These are phyloP conservation scores for Magnusiomyces magnusii DNA, from an alignment of 1,139 yeast species.

Conservation along the genomic window DNA sequence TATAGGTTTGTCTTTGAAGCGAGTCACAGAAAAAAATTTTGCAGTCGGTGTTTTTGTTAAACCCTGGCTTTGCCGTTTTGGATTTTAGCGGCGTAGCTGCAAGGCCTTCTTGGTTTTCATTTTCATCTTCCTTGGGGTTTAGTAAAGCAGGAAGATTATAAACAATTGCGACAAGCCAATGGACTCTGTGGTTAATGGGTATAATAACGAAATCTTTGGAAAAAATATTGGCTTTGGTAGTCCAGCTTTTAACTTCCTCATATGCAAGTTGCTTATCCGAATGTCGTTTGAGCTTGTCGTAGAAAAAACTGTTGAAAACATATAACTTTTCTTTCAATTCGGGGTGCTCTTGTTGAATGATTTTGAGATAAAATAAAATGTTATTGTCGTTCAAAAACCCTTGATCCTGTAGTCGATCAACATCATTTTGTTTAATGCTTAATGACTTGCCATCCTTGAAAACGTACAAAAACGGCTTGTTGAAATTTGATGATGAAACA, in stretches of 20 bases:
- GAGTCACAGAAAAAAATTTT: slow-evolving; percentile 71
- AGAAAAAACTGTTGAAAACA: slow-evolving; percentile 81
- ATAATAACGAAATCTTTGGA: slow-evolving; percentile 55
- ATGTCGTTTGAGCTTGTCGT: slow-evolving; percentile 45
- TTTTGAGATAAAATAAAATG: slow-evolving; percentile 35
- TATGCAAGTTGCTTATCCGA: slow-evolving; percentile 39
- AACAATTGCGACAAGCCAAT: slow-evolving; percentile 72
- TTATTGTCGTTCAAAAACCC: slow-evolving; percentile 37
- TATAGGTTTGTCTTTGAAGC: slow-evolving; percentile 42
- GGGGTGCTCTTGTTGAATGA: slow-evolving; percentile 15
- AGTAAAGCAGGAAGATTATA: slow-evolving; percentile 25
- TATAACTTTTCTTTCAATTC: slow-evolving; percentile 38
- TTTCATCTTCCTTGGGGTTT: neutral
- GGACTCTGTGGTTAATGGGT: slow-evolving; percentile 72
- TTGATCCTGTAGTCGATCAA: slow-evolving; percentile 27
- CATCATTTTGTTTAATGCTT: slow-evolving; percentile 31
- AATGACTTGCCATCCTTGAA: slow-evolving; percentile 27
- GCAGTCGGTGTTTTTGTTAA: slow-evolving; percentile 5
- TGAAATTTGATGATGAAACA: slow-evolving; percentile 22
- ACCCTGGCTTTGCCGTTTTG: neutral
- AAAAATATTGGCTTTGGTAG: slow-evolving; percentile 59
- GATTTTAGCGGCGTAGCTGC: neutral
- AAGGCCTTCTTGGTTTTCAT: neutral
- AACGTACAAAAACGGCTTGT: slow-evolving; percentile 22
- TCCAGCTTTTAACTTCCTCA: slow-evolving; percentile 70